Conservation (phyloP, 2,329 filamentous ascomycete species). For the Piedraia hortae region DNA sequence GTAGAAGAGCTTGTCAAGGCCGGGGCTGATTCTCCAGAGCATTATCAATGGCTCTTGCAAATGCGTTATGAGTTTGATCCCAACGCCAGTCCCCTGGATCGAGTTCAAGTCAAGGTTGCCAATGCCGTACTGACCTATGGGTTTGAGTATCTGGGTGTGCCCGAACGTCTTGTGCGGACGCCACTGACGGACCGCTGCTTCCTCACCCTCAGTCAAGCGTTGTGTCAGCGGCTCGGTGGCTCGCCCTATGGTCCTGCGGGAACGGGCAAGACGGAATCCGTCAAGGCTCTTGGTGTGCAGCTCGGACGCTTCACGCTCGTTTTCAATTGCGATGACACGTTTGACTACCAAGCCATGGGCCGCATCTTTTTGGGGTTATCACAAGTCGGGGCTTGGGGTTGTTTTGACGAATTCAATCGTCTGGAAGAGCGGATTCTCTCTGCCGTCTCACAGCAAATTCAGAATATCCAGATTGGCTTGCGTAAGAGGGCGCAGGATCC, state of each 20-base stretch:
- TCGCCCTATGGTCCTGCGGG: slow-evolving; percentile 93
- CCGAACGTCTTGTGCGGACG: slow-evolving; percentile 84
- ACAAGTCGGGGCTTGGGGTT: slow-evolving; percentile 96
- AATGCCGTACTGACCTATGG: slow-evolving; percentile 89
- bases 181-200: slow-evolving; percentile 96
- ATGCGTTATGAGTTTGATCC: slow-evolving; percentile 86
- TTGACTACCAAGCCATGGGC: slow-evolving; percentile 98
- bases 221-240: slow-evolving; percentile 82
- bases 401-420: slow-evolving; percentile 99
- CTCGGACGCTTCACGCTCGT: slow-evolving; percentile 93
- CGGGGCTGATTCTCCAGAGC: slow-evolving; percentile 45
- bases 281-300: slow-evolving; percentile 90
- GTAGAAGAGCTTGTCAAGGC: slow-evolving; percentile 62
- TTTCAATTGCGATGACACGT: slow-evolving; percentile 98
- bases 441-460: slow-evolving; percentile 93
- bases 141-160: slow-evolving; percentile 91
- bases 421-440: slow-evolving; percentile 93
- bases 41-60: slow-evolving; percentile 81
- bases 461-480: slow-evolving; percentile 92
- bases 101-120: slow-evolving; percentile 81
- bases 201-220: slow-evolving; percentile 81
- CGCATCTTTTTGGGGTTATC: slow-evolving; percentile 98
- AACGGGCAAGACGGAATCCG: slow-evolving; percentile 96
- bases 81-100: slow-evolving; percentile 55
- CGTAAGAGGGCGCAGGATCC: slow-evolving; percentile 60